Evolutionary conservation across 495 filamentous ascomycete genomes (phyloP).

Genomic region (Oidiodendron maius): DNA sequence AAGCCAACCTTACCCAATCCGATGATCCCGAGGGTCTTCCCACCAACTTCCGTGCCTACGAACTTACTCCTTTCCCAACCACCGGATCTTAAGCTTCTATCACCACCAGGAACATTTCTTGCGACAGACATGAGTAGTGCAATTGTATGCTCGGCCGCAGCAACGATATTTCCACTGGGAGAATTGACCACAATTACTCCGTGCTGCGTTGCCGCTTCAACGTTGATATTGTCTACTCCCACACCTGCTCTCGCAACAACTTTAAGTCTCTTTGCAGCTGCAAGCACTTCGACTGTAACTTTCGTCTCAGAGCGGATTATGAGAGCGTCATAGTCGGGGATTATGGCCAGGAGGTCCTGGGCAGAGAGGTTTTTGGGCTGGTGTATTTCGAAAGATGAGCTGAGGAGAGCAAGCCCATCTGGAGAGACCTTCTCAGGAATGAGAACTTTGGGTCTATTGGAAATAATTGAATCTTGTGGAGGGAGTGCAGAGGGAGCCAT

Average conservation of each 20-base stretch:
- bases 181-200: slow-evolving; percentile 70
- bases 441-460: slow-evolving; percentile 48
- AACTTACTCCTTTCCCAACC: slow-evolving; percentile 66
- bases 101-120: slow-evolving; percentile 56
- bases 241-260: slow-evolving; percentile 73
- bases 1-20: slow-evolving; percentile 70
- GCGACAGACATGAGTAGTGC: slow-evolving; percentile 61
- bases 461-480: slow-evolving; percentile 9
- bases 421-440: slow-evolving; percentile 69
- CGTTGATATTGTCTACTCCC: slow-evolving; percentile 72
- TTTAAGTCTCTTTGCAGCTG: slow-evolving; percentile 52
- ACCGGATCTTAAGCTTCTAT: slow-evolving; percentile 49
- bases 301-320: slow-evolving; percentile 70
- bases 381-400: slow-evolving; percentile 50
- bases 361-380: slow-evolving; percentile 49
- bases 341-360: slow-evolving; percentile 49
- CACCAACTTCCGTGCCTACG: slow-evolving; percentile 64
- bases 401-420: slow-evolving; percentile 59
- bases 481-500: slow-evolving; percentile 33
- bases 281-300: slow-evolving; percentile 53
- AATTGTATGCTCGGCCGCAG: slow-evolving; percentile 65
- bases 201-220: slow-evolving; percentile 54
- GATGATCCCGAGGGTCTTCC: slow-evolving; percentile 62
- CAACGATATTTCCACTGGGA: slow-evolving; percentile 63
- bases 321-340: slow-evolving; percentile 59